Percentiles rank a stretch among this genome's conserved stretches.
Conservation (phyloP, 495 filamentous ascomycete species). For the Glutinoglossum americanum region DNA sequence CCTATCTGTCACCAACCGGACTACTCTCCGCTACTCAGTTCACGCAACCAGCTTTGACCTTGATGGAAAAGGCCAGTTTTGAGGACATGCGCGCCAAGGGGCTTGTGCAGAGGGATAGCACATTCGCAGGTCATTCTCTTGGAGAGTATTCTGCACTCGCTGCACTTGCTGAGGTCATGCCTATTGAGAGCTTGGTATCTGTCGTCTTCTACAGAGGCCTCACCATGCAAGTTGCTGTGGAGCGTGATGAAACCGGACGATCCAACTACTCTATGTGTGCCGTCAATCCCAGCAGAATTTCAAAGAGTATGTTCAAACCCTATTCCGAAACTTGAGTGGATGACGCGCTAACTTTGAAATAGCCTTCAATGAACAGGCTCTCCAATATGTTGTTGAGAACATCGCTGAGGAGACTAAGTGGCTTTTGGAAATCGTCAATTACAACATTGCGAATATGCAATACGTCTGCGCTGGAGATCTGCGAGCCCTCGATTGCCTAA, state of each 20-base stretch:
- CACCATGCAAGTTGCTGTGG: constrained; percentile 98
- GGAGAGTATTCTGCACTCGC: constrained; percentile 96
- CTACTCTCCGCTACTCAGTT: constrained; percentile 96
- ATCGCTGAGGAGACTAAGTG: constrained; percentile 81
- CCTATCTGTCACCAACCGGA: constrained; percentile 86
- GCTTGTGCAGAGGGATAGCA: constrained; percentile 84
- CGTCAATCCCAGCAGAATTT: constrained; percentile 92
- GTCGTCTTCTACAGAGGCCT: constrained; percentile 98
- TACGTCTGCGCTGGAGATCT: constrained; percentile 96
- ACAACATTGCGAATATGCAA: constrained; percentile 96
- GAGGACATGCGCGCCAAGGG: constrained; percentile 98
- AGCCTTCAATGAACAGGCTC: constrained; percentile 81
- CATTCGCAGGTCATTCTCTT: constrained; percentile 92
- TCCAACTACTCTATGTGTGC: constrained; percentile 98
- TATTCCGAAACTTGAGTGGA: background rate
- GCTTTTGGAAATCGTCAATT: constrained; percentile 97
- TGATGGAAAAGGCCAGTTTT: constrained; percentile 99
- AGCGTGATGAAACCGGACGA: constrained; percentile 76
- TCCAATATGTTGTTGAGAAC: constrained; percentile 87
- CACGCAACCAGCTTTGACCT: constrained; percentile 86
- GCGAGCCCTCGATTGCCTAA: constrained; percentile 83
- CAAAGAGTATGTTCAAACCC: constrained; percentile 32
- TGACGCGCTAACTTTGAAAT: background rate
- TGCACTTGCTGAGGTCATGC: constrained; percentile 94
- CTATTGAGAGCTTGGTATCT: constrained; percentile 92